Conservation (phyloP, 2,329 filamentous ascomycete genomes). For the Stagonosporopsis cucurbitacearum region DNA sequence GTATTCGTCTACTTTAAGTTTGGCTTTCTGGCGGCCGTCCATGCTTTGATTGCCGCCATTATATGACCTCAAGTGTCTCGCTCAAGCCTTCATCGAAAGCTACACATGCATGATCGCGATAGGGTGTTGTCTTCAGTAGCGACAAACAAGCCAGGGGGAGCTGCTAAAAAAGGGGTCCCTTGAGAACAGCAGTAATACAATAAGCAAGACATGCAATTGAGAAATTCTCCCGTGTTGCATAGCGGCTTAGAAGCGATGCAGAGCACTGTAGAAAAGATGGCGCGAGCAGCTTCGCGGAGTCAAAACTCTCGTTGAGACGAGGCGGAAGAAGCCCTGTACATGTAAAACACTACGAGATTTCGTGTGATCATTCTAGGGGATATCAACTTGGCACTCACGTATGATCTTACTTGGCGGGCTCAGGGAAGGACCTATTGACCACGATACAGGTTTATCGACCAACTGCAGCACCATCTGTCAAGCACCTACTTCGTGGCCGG, state of each 20-base stretch:
- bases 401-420: neutral
- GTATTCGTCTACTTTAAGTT: no score
- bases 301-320: neutral
- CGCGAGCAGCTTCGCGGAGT: neutral
- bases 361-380: neutral
- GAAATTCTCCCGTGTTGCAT: neutral
- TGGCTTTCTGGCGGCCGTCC: no score
- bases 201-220: neutral
- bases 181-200: neutral
- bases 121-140: neutral
- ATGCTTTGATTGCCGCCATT: no score
- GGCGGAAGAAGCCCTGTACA: no score
- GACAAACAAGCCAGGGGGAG: neutral
- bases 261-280: neutral
- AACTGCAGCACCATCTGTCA: constrained; percentile 94
- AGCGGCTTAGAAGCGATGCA: neutral
- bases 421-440: constrained; percentile 92
- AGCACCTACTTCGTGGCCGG: constrained; percentile 97
- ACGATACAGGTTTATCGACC: constrained; percentile 78
- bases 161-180: neutral
- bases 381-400: neutral
- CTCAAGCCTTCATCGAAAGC: no score
- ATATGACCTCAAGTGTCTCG: no score
- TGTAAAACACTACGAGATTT: neutral
- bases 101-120: no score